A percentile compares a stretch with the other conserved stretches of the same genome.
Conservation (phyloP, 2,329 filamentous ascomycete genomes). For the Fusarium praegraminearum region DNA sequence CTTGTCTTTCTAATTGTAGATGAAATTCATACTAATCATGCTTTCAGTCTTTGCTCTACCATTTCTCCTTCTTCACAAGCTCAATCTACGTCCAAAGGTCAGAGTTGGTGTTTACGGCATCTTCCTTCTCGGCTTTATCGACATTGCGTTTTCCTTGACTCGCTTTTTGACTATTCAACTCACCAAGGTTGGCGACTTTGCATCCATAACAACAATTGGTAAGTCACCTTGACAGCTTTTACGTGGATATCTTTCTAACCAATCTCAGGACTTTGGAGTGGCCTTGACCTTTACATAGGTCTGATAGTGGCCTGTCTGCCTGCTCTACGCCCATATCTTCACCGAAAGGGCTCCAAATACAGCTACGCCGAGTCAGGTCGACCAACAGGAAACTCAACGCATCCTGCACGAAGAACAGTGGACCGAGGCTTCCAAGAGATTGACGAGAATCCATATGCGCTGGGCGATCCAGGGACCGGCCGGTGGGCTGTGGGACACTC, state of each 20-base stretch:
- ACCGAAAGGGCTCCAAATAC: conserved; percentile 6
- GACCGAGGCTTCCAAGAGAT: conserved; percentile 33
- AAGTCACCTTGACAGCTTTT: background rate
- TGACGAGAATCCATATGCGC: conserved; percentile 26
- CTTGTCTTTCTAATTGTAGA: rapidly evolving
- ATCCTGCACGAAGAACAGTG: conserved; percentile 4
- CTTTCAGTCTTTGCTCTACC: conserved; percentile 18
- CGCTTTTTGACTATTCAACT: conserved; percentile 36
- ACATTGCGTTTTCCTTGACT: conserved; percentile 38
- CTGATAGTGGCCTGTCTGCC: conserved; percentile 42
- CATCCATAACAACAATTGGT: conserved; percentile 38
- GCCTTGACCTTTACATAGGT: conserved; percentile 33
- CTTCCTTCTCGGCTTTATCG: conserved; percentile 37
- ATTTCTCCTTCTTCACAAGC: conserved; percentile 25
- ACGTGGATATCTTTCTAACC: background rate
- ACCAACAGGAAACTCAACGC: conserved; percentile 6
- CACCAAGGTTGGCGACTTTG: conserved; percentile 3
- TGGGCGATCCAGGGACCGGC: background rate
- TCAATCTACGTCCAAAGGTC: conserved; percentile 27
- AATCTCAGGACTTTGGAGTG: conserved; percentile 31
- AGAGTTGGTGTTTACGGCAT: conserved; percentile 34
- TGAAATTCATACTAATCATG: rapidly evolving
- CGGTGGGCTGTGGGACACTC: conserved; percentile 8
- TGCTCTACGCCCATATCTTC: conserved; percentile 38
- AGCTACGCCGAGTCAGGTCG: conserved; percentile 24